Base-by-base conservation (phyloP, 169 alveolate genomes). In the Eimeria necatrix region DNA sequence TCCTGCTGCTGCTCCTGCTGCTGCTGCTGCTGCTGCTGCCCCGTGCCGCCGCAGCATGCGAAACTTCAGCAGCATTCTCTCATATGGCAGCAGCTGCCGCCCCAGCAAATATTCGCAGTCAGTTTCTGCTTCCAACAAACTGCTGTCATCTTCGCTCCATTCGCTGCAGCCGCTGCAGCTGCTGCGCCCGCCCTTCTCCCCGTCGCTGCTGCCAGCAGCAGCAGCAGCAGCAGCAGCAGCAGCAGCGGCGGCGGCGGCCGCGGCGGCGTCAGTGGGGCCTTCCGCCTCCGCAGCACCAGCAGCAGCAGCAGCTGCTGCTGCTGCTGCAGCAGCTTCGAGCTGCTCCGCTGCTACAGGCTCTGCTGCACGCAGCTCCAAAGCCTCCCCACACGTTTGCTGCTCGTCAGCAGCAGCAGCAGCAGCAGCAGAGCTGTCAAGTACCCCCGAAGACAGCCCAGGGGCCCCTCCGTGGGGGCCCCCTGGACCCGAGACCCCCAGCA, bases 81-180 rank as follows among this genome's bases (percentile, higher is more conserved):
- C 89, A 16, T 80, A 80, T 1, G 89, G 89, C 51, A 80, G 70
- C 71, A 80, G 89, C 89, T 80, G 61, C 18, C 89, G 10, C 26
- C 89, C 89, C 70, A 80, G 20, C 49, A 80, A 20, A 51, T 80
- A 80, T 48, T 80, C 89, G 26, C 89, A 80, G 70, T 80, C 89
- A 14, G 89, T 80, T 46, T 80, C 89, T 49, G 89, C 89, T 26
- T 80, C 89, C 51, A 80, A 68, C 20, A 80, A 7, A 51, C 89
- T 80, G 70, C n/a, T 80, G 89, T 80, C 89, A 20, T 51, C 89
- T 51, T 80, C 89, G 52, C 70, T 48, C 78, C 78, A 22, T 2
- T 8, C 48, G 12, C 14, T 10, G n/a, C n/a, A n/a, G n/a, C n/a
- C n/a, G n/a, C n/a, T n/a, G n/a, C n/a, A n/a, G n/a, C n/a, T n/a